phyloP scores from a whole-genome alignment of 208 protist species.

The Crithidia bombi region DNA sequence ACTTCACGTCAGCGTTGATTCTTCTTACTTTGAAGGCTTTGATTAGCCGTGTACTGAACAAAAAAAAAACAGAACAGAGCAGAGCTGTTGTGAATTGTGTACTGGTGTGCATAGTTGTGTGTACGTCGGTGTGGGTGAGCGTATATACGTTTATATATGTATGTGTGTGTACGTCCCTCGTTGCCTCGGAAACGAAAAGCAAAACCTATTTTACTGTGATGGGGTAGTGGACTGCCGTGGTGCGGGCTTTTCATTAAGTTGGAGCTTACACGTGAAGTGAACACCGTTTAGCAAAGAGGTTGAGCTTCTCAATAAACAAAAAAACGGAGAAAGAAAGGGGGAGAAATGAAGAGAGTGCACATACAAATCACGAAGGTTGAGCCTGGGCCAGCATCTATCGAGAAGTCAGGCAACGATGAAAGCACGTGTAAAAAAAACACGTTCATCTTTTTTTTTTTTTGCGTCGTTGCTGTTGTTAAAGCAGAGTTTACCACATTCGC shows the following conservation, averaged over 20 bases:
- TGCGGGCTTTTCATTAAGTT: slow-evolving; percentile 1
- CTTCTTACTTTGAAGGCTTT: background rate
- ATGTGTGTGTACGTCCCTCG: too few relatives aligned
- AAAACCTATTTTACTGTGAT: slow-evolving; percentile 4
- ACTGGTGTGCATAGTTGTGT: too few relatives aligned
- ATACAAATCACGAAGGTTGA: background rate
- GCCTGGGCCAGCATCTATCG: too few relatives aligned
- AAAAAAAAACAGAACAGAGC: background rate
- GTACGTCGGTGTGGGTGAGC: background rate
- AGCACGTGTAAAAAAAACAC: too few relatives aligned
- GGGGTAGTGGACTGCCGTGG: slow-evolving; percentile 7
- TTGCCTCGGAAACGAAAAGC: too few relatives aligned
- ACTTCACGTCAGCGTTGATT: background rate
- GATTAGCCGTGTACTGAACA: slow-evolving; percentile 6
- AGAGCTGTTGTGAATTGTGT: too few relatives aligned
- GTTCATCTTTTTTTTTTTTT: background rate
- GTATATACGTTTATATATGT: background rate
- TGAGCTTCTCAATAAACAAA: slow-evolving; percentile 1
- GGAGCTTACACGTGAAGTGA: too few relatives aligned
- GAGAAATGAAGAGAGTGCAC: background rate
- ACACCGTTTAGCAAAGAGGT: slow-evolving; percentile 1
- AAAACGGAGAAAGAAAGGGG: slow-evolving; percentile 2
- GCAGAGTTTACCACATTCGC: background rate
- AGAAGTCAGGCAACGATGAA: background rate
- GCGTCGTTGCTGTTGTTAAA: background rate